Base-by-base conservation (phyloP, 257 asterid species). In the Verbena officinalis region DNA sequence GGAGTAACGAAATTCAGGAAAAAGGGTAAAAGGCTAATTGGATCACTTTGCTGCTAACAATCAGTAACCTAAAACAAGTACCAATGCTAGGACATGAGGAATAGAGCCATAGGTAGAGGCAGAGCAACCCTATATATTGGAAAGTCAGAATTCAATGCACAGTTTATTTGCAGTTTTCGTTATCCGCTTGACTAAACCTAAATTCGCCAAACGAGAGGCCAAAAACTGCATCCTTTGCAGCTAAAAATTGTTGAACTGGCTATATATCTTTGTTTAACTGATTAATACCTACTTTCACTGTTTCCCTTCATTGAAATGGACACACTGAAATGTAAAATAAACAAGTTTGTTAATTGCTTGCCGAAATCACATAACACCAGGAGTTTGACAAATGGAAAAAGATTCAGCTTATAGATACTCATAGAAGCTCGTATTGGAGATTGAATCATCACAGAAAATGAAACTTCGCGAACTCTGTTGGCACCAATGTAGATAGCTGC, bases 361-460 rank as follows among this genome's bases (percentile, higher is more conserved):
- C 33, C 42, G 40, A 24, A n/a, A 34, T 57, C 51, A 38, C 62
- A 68, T 38, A 61, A 60, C 51, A 16, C 19, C 24, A 27, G 24
- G 15, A 61, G 12, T 55, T 54, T 22, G 38, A 61, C 42, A 67
- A 60, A 33, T 12, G 55, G 46, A 36, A 20, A 55, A 22, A 33
- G 63, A 20, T 24, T 36, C 39, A 31, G 19, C 23, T 11, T 34
- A 11, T 9, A 44, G 30, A 15, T 20, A 20, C 11, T 46, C 10
- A 13, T 36, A 44, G 7, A 73, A 64, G 51, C 11, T 24, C 12
- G 57, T 40, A 30, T 9, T 27, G 22, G 53, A 44, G 61, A 56
- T 64, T 36, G 19, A 17, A 11, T 30, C 64, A 10, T 24, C 36
- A 57, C 68, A 64, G 22, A 27, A 16, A 7, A 65, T 27, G 21